Evolutionary conservation across 2,329 filamentous ascomycete species (phyloP).

Genomic region (Sporothrix pallida): DNA sequence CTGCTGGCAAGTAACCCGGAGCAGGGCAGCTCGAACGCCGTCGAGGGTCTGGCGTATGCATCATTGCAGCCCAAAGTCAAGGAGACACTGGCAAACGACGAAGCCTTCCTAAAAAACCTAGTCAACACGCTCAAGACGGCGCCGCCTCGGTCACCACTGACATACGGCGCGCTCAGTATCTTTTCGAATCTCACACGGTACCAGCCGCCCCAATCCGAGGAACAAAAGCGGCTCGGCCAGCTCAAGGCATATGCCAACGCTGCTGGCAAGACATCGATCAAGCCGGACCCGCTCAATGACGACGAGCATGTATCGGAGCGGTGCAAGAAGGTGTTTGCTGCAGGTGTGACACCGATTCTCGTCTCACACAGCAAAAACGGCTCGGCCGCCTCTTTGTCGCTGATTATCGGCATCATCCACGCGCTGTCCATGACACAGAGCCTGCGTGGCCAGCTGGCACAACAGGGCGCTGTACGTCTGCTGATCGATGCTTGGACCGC

Average conservation of each 20-base stretch:
- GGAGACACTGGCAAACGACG: conserved; percentile 75
- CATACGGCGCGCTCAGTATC: conserved; percentile 86
- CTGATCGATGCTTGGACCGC: conserved; percentile 72
- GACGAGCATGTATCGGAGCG: conserved; percentile 76
- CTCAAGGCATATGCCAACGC: conserved; percentile 94
- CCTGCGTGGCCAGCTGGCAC: conserved; percentile 78
- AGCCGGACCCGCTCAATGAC: conserved; percentile 72
- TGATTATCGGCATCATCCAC: conserved; percentile 78
- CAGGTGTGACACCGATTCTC: conserved; percentile 76
- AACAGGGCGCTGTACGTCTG: conserved; percentile 91
- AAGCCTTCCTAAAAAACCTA: conserved; percentile 70
- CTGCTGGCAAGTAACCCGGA: conserved; percentile 60
- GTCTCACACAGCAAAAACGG: conserved; percentile 76
- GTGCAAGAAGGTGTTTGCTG: conserved; percentile 79
- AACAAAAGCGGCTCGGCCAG: conserved; percentile 89
- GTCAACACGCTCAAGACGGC: conserved; percentile 66
- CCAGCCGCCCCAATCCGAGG: conserved; percentile 77
- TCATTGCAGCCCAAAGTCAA: conserved; percentile 86
- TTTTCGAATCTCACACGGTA: conserved; percentile 85
- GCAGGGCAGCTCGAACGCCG: conserved; percentile 68
- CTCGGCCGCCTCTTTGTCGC: conserved; percentile 71
- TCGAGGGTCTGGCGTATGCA: conserved; percentile 91
- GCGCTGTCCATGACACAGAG: conserved; percentile 76
- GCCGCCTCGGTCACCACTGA: conserved; percentile 69
- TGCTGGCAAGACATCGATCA: conserved; percentile 62